These are phyloP conservation scores for Aspergillus sp. DNA, from an alignment of 2,329 filamentous ascomycete species.

Conservation along the genomic window DNA sequence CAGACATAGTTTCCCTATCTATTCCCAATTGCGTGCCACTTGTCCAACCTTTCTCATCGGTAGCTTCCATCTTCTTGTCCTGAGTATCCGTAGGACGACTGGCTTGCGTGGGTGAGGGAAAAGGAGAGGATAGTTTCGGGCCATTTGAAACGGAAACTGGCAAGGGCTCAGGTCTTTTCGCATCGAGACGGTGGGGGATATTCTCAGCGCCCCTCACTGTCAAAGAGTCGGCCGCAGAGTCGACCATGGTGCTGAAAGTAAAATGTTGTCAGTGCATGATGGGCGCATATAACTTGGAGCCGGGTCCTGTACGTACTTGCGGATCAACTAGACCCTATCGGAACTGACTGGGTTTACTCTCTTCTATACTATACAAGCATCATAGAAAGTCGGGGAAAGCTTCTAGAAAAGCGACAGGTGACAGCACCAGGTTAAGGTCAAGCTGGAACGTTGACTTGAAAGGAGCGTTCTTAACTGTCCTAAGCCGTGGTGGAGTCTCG, in stretches of 20 bases:
- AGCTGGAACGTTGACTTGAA: conserved; percentile 14
- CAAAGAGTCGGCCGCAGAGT: conserved; percentile 13
- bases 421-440: not conserved
- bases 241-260: conserved; percentile 18
- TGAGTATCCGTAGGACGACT: too few relatives aligned
- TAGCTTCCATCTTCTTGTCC: conserved; percentile 1
- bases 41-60: not conserved
- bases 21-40: not conserved
- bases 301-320: conserved; percentile 5
- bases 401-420: not conserved
- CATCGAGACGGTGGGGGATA: conserved; percentile 11
- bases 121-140: conserved; percentile 20
- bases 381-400: conserved; percentile 1
- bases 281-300: too few relatives aligned
- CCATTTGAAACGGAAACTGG: conserved; percentile 10
- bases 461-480: conserved; percentile 20
- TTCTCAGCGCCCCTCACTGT: conserved; percentile 14
- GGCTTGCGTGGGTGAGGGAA: conserved; percentile 18
- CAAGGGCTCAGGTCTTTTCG: conserved; percentile 14
- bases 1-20: too few relatives aligned
- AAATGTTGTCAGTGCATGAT: not conserved
- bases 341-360: conserved; percentile 2
- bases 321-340: conserved; percentile 15
- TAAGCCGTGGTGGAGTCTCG: conserved; percentile 24
- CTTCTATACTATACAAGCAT: conserved; percentile 12